Conservation (phyloP, 169 alveolate species). For the Plasmodium yoelii region DNA sequence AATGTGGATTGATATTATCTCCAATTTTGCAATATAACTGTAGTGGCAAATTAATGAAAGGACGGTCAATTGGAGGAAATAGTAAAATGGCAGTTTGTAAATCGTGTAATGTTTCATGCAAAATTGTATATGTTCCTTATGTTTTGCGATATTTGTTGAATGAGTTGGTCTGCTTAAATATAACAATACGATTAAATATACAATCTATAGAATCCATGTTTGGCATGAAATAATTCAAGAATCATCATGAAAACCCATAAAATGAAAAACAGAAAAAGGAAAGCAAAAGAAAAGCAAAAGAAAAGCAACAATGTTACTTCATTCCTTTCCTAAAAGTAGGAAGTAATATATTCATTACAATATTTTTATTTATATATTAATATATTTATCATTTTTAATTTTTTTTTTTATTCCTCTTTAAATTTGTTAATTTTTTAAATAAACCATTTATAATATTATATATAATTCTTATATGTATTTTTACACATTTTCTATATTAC, state of each 20-base stretch:
- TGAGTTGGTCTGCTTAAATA: slow-evolving; percentile 94
- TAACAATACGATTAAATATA: slow-evolving; percentile 80
- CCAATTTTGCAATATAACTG: slow-evolving; percentile 86
- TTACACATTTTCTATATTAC: too few relatives aligned
- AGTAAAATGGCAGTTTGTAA: slow-evolving; percentile 87
- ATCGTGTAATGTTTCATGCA: slow-evolving; percentile 89
- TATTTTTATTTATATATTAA: too few relatives aligned
- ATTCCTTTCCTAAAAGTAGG: background rate
- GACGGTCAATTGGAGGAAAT: slow-evolving; percentile 76
- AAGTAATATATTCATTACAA: too few relatives aligned
- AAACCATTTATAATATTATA: too few relatives aligned
- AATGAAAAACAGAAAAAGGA: background rate
- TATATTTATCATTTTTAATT: too few relatives aligned
- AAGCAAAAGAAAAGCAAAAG: background rate
- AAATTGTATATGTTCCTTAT: slow-evolving; percentile 91
- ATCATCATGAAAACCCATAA: too few relatives aligned
- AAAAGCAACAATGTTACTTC: background rate
- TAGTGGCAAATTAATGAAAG: slow-evolving; percentile 78
- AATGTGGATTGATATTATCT: slow-evolving; percentile 97
- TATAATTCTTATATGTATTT: too few relatives aligned
- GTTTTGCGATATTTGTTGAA: slow-evolving; percentile 92
- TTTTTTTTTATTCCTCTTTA: too few relatives aligned
- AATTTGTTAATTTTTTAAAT: too few relatives aligned
- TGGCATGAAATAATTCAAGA: slow-evolving; percentile 13
- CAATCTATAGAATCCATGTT: slow-evolving; percentile 77